phyloP scores from a whole-genome alignment of 2,329 filamentous ascomycete species.

The Fusarium oxysporum region DNA sequence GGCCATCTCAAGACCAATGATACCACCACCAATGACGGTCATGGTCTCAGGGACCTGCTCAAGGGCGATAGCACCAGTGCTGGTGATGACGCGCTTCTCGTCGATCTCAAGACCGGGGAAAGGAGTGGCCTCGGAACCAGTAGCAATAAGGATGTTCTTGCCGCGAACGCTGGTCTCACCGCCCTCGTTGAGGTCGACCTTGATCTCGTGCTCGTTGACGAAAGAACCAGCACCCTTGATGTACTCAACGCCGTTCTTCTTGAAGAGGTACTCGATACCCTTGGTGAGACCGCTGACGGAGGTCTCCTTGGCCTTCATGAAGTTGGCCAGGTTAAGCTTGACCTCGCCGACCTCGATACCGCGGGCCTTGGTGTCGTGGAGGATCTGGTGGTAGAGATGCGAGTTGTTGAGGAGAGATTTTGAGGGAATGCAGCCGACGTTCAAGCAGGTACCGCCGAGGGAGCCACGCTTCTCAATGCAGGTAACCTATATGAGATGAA shows the following conservation, averaged over 20 bases:
- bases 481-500: slow-evolving; percentile 71
- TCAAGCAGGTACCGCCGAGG: slow-evolving; percentile 96
- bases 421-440: slow-evolving; percentile 98
- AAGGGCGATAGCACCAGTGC: slow-evolving; percentile 91
- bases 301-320: slow-evolving; percentile 99
- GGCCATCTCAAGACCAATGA: slow-evolving; percentile 98
- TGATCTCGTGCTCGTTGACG: slow-evolving; percentile 88
- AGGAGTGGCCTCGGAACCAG: slow-evolving; percentile 92
- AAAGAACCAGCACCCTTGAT: slow-evolving; percentile 93
- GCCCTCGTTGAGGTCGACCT: slow-evolving; percentile 89
- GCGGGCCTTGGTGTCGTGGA: slow-evolving; percentile 96
- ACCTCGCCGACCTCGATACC: slow-evolving; percentile 98
- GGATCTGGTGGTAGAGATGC: slow-evolving; percentile 95
- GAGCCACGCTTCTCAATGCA: slow-evolving; percentile 98
- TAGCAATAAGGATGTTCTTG: slow-evolving; percentile 99
- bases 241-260: slow-evolving; percentile 99
- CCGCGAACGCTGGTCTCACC: slow-evolving; percentile 87
- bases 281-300: slow-evolving; percentile 92
- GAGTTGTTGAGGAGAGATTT: slow-evolving; percentile 99
- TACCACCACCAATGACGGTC: slow-evolving; percentile 97
- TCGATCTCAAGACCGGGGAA: slow-evolving; percentile 97
- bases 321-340: slow-evolving; percentile 91
- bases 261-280: slow-evolving; percentile 97
- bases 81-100: slow-evolving; percentile 97
- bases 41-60: slow-evolving; percentile 94